Base-by-base conservation (phyloP, 768 basidiomycete genomes). In the Lactarius pseudohatsudake region DNA sequence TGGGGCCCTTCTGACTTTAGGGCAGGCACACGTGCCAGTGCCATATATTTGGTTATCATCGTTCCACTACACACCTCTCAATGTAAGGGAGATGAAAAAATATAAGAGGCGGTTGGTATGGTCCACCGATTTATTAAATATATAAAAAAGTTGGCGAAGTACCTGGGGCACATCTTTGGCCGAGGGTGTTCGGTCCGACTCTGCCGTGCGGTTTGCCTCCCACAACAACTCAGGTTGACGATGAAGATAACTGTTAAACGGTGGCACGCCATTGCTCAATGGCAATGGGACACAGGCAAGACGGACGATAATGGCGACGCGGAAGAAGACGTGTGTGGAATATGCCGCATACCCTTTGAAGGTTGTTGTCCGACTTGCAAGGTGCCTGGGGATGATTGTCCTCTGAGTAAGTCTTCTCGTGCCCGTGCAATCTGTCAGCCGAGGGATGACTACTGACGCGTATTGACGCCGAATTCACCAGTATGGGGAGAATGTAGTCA, bases 401-500 rank as follows among this genome's bases (percentile, higher is more conserved):
- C 94, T 0, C 78, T 96, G 28, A 94, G 94, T 94, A 72, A 73
- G 88, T 82, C 15, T 61, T 32, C 50, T 43, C 34, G 8, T 34
- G 9, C 34, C 34, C 11, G 61, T 56, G 57, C 26, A 16, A 22
- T 10, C 10, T 30, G 34, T 32, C 47, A 36, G 10, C 20, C 70
- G 61, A 45, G 43, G 22, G 26, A 36, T 9, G 57, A 11, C 62
- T 38, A 41, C 13, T 60, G 26, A 62, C 41, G 7, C 64, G 0
- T 38, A 38, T 11, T 38, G 36, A 38, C 36, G 32, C 30, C 38
- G 41, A n/a, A 9, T 54, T 38, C 34, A 6, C 15, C 70, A 98
- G 96, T 98, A 62, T 98, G 95, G 93, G 97, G 97, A 40, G 89
- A 97, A 78, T 99, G 96, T 74, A 93, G 88, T 7, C 97, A 98